phyloP scores from a whole-genome alignment of 2,329 filamentous ascomycete genomes.

The Thelonectria blattea region DNA sequence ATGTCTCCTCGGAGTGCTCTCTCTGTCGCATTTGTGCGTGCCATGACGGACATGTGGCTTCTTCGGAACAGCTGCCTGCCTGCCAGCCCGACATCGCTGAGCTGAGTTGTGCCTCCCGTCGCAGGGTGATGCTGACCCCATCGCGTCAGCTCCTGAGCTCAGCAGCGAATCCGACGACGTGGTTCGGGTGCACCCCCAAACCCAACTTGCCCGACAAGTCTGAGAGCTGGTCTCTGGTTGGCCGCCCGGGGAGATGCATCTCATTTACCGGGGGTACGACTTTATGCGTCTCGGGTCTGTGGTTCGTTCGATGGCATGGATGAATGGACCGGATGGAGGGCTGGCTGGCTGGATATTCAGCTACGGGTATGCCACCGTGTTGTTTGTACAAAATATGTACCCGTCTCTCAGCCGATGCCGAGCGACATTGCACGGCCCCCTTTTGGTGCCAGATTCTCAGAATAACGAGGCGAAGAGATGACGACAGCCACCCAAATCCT shows the following conservation, averaged over 20 bases:
- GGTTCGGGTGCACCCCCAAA: slow-evolving; percentile 24
- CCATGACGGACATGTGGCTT: slow-evolving; percentile 18
- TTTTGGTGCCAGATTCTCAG: not conserved
- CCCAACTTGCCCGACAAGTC: slow-evolving; percentile 13
- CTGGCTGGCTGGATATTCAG: slow-evolving; percentile 7
- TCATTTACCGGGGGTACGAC: slow-evolving; percentile 18
- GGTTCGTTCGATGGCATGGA: slow-evolving; percentile 22
- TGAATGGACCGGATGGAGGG: slow-evolving; percentile 18
- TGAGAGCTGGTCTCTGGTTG: slow-evolving; percentile 13
- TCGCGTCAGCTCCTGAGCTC: slow-evolving; percentile 16
- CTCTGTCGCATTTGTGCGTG: not conserved
- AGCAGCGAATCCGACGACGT: slow-evolving; percentile 23
- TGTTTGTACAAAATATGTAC: not conserved
- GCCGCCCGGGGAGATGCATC: slow-evolving; percentile 21
- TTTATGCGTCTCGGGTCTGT: slow-evolving; percentile 12
- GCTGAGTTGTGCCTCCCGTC: slow-evolving; percentile 1
- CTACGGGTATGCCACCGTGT: not conserved
- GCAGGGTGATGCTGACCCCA: slow-evolving; percentile 11
- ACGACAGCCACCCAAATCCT: slow-evolving; percentile 17
- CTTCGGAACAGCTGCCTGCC: slow-evolving; percentile 10
- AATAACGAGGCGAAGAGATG: slow-evolving; percentile 16
- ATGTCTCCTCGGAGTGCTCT: not conserved
- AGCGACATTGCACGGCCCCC: slow-evolving; percentile 15
- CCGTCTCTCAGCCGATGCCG: slow-evolving; percentile 3
- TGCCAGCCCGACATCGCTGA: slow-evolving; percentile 8